Base-by-base conservation (phyloP, 495 filamentous ascomycete species). In the Neurospora discreta region DNA sequence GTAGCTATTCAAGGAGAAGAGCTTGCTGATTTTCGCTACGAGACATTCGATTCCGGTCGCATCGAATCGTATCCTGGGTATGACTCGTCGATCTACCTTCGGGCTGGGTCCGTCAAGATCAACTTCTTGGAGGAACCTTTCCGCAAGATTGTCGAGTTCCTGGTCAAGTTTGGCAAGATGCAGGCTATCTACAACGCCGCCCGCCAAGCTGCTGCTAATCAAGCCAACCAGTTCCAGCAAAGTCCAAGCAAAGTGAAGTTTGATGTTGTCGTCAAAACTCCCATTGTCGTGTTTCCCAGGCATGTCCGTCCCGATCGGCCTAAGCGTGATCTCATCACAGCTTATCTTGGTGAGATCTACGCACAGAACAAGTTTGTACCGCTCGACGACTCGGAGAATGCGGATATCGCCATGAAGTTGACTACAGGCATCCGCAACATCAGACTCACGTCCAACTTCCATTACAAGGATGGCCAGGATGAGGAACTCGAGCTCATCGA, bases 151-250 rank as follows among this genome's bases (percentile, higher is more conserved):
- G 92, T 98, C 81, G 92, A 97, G 77, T 99, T 98, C 81, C 84
- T 94, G 39, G 92, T 99, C 76, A 99, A 99, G 75, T 99, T 99
- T 77, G 95, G 95, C 71, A 97, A 97, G 82, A 99, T 99, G 95
- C 95, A 98, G 81, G 94, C 95, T 30, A 94, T 99, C 68, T 98
- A 97, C 85, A 98, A 99, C 79, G 95, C 95, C 23, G 95, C 95
- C 26, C 89, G 96, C 33, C 93, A 94, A 80, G 95, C 95, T 69
- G 95, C 95, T n/a, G 92, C 94, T 33, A 94, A 92, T 72, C 94
- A 97, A 79, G 95, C 95, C 8, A 96, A 87, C 68, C 93, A 98
- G 79, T 85, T 99, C 13, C 95, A 98, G 76, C 90, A 98, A 75
- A 93, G 89, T 78, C 92, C 91, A 5, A 91, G 89, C 75, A 92